Conservation (phyloP, 176 grass and related monocot genomes). For the Typha latifolia region DNA sequence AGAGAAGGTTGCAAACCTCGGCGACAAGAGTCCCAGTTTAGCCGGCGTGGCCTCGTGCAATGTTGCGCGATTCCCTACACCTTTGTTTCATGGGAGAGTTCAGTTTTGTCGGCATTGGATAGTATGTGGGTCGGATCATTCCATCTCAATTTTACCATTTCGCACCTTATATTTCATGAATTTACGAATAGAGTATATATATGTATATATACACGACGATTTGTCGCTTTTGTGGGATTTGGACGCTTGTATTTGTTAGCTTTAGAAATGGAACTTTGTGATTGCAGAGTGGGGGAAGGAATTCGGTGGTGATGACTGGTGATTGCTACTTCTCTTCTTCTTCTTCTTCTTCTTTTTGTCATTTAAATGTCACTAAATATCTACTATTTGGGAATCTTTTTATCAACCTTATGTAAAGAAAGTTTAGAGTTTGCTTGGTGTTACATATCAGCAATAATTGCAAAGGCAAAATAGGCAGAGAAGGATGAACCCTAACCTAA, state of each 20-base stretch:
- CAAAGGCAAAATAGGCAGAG: no score
- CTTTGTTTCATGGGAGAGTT: slow-evolving; percentile 20
- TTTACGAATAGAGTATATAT: background rate
- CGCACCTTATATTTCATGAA: background rate
- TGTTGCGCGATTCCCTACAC: slow-evolving; percentile 30
- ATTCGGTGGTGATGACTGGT: background rate
- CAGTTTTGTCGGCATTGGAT: slow-evolving; percentile 3
- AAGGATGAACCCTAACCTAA: no score
- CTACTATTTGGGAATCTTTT: no score
- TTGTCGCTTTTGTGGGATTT: background rate
- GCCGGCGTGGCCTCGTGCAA: slow-evolving; percentile 36
- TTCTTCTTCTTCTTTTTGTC: background rate
- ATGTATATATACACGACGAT: background rate
- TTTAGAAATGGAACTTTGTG: background rate
- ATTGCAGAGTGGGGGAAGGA: no score
- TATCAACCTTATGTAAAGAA: no score
- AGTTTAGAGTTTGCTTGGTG: no score
- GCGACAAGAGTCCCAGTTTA: slow-evolving; percentile 45
- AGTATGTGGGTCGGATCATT: background rate
- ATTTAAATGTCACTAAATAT: background rate
- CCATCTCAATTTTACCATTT: background rate
- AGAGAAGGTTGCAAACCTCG: background rate
- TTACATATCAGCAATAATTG: no score
- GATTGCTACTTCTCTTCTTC: background rate
- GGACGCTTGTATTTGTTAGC: background rate